These are phyloP conservation scores for Pyracantha coccinea DNA, from an alignment of 331 rosid genomes.

Conservation along the genomic window DNA sequence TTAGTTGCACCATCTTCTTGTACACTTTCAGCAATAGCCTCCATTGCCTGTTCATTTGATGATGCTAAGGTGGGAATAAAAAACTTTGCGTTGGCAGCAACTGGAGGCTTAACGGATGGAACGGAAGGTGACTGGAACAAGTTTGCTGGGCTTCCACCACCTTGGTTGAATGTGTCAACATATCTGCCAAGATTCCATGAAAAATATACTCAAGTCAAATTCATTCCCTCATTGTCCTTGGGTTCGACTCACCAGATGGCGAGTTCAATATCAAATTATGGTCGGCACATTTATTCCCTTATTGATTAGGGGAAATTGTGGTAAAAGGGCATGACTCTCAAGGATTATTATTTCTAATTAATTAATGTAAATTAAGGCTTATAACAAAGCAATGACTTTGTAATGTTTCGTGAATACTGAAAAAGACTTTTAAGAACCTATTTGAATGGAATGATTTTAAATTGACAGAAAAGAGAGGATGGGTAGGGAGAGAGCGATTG, in stretches of 20 bases:
- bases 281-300: neutral
- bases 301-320: neutral
- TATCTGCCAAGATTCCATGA: constrained; percentile 48
- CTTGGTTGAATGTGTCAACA: constrained; percentile 92
- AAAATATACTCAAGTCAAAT: neutral
- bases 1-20: constrained; percentile 37
- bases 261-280: no score
- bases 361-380: neutral
- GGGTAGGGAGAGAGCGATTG: neutral
- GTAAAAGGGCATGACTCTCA: neutral
- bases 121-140: constrained; percentile 65
- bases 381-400: neutral
- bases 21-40: constrained; percentile 46
- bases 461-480: neutral
- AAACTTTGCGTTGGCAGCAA: constrained; percentile 65
- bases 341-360: neutral
- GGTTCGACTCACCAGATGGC: no score
- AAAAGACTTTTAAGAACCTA: neutral
- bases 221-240: neutral
- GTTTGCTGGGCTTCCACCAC: constrained; percentile 60
- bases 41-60: constrained; percentile 45
- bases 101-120: constrained; percentile 56
- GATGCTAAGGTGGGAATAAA: constrained; percentile 60
- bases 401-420: neutral
- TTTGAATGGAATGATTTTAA: neutral